These are phyloP conservation scores for Agroathelia rolfsii DNA, from an alignment of 1,284 basidiomycete species.

Conservation along the genomic window DNA sequence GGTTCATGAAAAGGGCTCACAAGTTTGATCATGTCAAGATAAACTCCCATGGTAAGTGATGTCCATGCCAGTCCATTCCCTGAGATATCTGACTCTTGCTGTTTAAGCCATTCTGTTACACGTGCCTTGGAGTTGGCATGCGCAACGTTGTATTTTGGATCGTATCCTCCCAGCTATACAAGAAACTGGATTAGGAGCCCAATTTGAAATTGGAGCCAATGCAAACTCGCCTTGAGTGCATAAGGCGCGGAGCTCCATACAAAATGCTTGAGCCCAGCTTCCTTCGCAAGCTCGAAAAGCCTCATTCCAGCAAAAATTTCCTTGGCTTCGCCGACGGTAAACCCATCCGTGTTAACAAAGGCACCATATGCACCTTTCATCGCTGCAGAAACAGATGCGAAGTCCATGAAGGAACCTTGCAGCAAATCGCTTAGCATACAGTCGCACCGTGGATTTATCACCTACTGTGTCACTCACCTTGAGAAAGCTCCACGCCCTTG, in stretches of 20 bases:
- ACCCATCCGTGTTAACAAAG: constrained; percentile 27
- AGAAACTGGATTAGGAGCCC: not conserved
- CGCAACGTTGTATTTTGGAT: constrained; percentile 15
- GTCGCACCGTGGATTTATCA: not conserved
- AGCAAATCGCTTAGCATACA: not conserved
- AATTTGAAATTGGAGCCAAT: no score
- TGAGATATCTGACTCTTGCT: constrained; percentile 12
- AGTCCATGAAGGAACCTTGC: constrained; percentile 20
- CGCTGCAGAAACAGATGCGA: constrained; percentile 16
- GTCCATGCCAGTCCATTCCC: constrained; percentile 15
- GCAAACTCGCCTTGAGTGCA: constrained; percentile 21
- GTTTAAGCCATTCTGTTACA: constrained; percentile 15
- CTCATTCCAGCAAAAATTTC: constrained; percentile 25
- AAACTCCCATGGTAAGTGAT: constrained; percentile 14
- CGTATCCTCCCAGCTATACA: constrained; percentile 21
- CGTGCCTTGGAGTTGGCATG: constrained; percentile 18
- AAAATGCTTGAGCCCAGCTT: constrained; percentile 24
- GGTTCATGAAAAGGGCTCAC: constrained; percentile 6
- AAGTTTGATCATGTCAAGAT: constrained; percentile 16
- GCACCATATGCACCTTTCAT: constrained; percentile 25
- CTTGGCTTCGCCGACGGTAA: constrained; percentile 24
- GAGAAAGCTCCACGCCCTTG: constrained; percentile 26
- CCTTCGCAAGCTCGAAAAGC: constrained; percentile 30
- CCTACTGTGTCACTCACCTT: constrained; percentile 19
- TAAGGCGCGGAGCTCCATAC: constrained; percentile 30